A percentile compares a stretch with the other conserved stretches of the same genome.
phyloP scores from a whole-genome alignment of 768 basidiomycete species.

The Mycena sanguinolenta region DNA sequence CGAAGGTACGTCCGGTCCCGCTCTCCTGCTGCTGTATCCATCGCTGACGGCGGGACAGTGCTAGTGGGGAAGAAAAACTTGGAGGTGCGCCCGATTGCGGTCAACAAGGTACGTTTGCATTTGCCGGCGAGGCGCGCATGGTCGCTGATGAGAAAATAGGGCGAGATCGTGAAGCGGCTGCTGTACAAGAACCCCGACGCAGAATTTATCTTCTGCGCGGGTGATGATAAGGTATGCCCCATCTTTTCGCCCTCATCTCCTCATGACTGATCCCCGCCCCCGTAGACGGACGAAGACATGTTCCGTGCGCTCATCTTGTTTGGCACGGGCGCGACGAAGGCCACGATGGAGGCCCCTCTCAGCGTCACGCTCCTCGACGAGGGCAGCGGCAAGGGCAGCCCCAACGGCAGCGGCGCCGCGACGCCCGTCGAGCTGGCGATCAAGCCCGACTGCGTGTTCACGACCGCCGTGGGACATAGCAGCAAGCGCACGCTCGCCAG shows the following conservation, averaged over 20 bases:
- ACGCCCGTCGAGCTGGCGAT: conserved; percentile 73
- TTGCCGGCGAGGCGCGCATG: too few species aligned
- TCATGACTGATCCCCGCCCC: conserved; percentile 1
- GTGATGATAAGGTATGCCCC: conserved; percentile 89
- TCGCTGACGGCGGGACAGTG: conserved; percentile 57
- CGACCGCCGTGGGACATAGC: conserved; percentile 92
- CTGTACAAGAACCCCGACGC: conserved; percentile 94
- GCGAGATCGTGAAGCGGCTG: conserved; percentile 97
- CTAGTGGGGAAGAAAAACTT: conserved; percentile 99
- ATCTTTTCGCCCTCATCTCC: neutral
- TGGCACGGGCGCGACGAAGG: conserved; percentile 56
- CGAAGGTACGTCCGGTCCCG: conserved; percentile 70
- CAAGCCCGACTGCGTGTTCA: conserved; percentile 81
- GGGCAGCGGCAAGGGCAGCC: too few species aligned
- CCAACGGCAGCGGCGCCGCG: conserved; percentile 22
- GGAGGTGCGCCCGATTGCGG: conserved; percentile 93
- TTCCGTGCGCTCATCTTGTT: conserved; percentile 89
- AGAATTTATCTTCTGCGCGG: conserved; percentile 97
- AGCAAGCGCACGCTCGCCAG: conserved; percentile 90
- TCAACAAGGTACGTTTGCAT: conserved; percentile 76
- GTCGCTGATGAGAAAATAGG: conserved; percentile 43
- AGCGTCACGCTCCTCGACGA: conserved; percentile 67
- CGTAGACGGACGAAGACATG: conserved; percentile 98
- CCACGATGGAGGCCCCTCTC: conserved; percentile 71
- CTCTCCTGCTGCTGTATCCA: neutral